Evolutionary conservation across 352 stramenopile species (phyloP).

Genomic region (Aphanomyces cochlioides): DNA sequence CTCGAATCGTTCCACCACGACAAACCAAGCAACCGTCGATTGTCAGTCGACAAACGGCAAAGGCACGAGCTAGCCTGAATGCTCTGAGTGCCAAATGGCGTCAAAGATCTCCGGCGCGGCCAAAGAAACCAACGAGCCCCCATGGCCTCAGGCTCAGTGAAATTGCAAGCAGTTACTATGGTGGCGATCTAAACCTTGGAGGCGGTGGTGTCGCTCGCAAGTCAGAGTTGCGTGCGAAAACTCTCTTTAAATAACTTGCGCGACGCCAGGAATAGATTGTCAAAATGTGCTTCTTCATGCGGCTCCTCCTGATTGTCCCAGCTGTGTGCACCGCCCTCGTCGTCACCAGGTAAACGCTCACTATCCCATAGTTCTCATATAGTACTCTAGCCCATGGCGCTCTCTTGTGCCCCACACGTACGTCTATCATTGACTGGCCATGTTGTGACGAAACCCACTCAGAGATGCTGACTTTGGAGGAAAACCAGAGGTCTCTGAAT

Average conservation of each 20-base stretch:
- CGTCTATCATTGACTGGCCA: background rate
- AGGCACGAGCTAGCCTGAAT: conserved; percentile 4
- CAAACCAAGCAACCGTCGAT: background rate
- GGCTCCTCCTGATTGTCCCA: background rate
- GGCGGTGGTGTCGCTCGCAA: conserved; percentile 12
- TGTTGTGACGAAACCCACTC: background rate
- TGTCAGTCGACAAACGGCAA: background rate
- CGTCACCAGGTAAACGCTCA: conserved; percentile 2
- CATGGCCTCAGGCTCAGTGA: background rate
- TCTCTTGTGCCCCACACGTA: conserved; percentile 1
- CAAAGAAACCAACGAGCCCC: background rate
- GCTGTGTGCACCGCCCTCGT: background rate
- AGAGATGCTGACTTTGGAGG: conserved; percentile 7
- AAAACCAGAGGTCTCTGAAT: background rate
- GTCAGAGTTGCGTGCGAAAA: conserved; percentile 6
- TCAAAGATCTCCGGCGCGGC: background rate
- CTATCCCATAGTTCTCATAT: background rate
- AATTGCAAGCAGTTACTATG: conserved; percentile 7
- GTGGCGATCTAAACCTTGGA: background rate
- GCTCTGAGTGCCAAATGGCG: conserved; percentile 18
- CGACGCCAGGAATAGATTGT: too few species aligned
- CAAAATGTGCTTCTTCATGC: background rate
- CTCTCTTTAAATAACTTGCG: conserved; percentile 8
- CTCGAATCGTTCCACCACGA: background rate
- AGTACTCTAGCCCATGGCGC: background rate